A percentile compares a stretch with the other conserved stretches of the same genome.
phyloP scores from a whole-genome alignment of 805 yeast species.

The Metschnikowia similis region DNA sequence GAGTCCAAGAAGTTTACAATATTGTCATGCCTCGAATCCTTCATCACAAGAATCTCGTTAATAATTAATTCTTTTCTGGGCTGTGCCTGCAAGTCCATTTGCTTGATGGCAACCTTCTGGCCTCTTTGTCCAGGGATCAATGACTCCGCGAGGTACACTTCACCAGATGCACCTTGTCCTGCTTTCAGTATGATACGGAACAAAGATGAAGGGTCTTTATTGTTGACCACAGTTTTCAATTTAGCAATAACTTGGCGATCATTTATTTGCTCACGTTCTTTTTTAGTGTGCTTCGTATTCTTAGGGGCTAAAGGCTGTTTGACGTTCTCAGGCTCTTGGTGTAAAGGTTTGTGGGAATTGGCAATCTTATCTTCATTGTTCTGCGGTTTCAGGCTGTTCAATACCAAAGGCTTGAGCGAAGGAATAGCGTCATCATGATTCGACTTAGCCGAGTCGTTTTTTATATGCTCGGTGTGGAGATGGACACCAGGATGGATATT shows the following conservation, averaged over 20 bases:
- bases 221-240: slow-evolving; percentile 75
- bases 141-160: slow-evolving; percentile 82
- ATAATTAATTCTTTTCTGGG: slow-evolving; percentile 93
- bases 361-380: slow-evolving; percentile 8
- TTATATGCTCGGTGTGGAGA: slow-evolving; percentile 24
- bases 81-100: slow-evolving; percentile 87
- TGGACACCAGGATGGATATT: slow-evolving; percentile 32
- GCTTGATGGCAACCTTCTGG: slow-evolving; percentile 87
- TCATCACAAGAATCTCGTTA: slow-evolving; percentile 95
- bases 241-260: slow-evolving; percentile 84
- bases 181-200: slow-evolving; percentile 77
- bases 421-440: slow-evolving; percentile 3
- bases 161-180: slow-evolving; percentile 98
- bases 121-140: slow-evolving; percentile 42
- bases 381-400: slow-evolving; percentile 12
- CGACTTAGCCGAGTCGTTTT: slow-evolving; percentile 20
- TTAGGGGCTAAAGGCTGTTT: slow-evolving; percentile 17
- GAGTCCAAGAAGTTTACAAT: slow-evolving; percentile 94
- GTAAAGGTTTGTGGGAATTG: slow-evolving; percentile 11
- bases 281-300: slow-evolving; percentile 37
- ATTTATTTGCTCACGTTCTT: slow-evolving; percentile 51
- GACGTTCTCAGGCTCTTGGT: neutral
- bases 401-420: slow-evolving; percentile 13
- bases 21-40: slow-evolving; percentile 88
- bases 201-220: slow-evolving; percentile 79